Evolutionary conservation across 164 flowering plant species (phyloP), one percentile per base, ranked within the genome.

Genomic region (Dillenia suffruticosa): DNA sequence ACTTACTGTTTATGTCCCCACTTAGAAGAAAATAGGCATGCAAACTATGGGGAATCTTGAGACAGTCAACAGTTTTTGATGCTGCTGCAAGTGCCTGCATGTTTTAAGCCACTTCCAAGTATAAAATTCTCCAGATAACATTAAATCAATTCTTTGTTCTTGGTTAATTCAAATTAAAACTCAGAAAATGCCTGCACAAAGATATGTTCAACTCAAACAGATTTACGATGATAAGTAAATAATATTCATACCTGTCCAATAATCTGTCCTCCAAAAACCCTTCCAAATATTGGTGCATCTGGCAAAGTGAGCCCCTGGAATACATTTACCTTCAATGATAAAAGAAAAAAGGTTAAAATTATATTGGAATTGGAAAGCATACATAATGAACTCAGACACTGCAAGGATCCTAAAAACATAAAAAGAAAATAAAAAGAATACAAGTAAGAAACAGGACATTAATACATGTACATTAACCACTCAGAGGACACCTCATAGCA

Each of bases 71-170:
- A 66, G 97, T 89, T 73, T 95, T 95, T 59, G 94, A 82, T 60
- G 99, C 99, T 65, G 97, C 99, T 64, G 97, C 96, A 61, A 90
- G 70, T 53, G 97, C 99, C 99, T 90, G 88, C 76, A 78, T 32
- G 62, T 51, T 46, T 56, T 49, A 45, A 51, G 11, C 15, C 16
- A 26, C 10, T 55, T 61, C 15, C 45, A 17, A 54, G 49, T 49
- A 51, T 60, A 32, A 32, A 32, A 32, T 4, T 2, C 40, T 32
- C 40, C 7, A 5, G 11, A 63, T 12, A 11, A 45, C 16, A 57
- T 17, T 24, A 52, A 17, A 51, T 44, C 22, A 44, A 51, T 46
- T 51, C 51, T 10, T 43, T 56, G 7, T 32, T 32, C 40, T 32
- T 26, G 40, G 40, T 5, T 26, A 26, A 26, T 44, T 14, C 44